Percentiles rank a stretch among this genome's conserved stretches.
phyloP scores from a whole-genome alignment of 208 protist species.

The Crithidia bombi region DNA sequence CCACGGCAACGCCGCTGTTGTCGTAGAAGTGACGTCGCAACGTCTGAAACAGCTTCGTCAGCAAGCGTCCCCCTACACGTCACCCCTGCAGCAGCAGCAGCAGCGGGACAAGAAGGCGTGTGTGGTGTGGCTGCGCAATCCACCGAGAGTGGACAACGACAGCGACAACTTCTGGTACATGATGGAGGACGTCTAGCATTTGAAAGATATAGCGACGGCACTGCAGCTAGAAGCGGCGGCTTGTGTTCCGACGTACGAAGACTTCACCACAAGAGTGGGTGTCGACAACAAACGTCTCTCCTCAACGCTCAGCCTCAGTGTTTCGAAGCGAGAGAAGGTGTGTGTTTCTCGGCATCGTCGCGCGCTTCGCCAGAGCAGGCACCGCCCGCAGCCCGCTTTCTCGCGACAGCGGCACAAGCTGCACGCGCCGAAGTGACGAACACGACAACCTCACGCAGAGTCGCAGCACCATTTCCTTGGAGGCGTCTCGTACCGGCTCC shows the following conservation, averaged over 20 bases:
- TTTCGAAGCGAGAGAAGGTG: background rate
- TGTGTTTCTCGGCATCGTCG: conserved; percentile 23
- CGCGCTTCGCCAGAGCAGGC: conserved; percentile 20
- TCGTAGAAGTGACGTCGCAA: conserved; percentile 3
- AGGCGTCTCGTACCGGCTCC: conserved; percentile 4
- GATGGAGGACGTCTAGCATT: conserved; percentile 25
- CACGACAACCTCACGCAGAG: background rate
- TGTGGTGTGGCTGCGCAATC: conserved; percentile 30
- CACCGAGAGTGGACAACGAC: background rate
- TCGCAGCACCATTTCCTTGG: background rate
- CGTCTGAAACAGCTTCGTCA: background rate
- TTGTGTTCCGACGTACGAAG: background rate
- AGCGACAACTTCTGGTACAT: conserved; percentile 2
- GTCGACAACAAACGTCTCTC: background rate
- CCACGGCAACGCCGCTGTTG: background rate
- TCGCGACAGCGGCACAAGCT: conserved; percentile 25
- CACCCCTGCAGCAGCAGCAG: background rate
- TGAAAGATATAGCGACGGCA: conserved; percentile 3
- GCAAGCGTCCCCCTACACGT: background rate
- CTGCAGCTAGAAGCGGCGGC: background rate
- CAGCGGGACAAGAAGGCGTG: background rate
- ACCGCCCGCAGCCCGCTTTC: background rate
- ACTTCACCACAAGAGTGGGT: background rate
- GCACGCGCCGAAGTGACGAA: conserved; percentile 19
- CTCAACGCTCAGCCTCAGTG: background rate